phyloP scores from a whole-genome alignment of 1,284 basidiomycete species.

The Tremellales sp. region DNA sequence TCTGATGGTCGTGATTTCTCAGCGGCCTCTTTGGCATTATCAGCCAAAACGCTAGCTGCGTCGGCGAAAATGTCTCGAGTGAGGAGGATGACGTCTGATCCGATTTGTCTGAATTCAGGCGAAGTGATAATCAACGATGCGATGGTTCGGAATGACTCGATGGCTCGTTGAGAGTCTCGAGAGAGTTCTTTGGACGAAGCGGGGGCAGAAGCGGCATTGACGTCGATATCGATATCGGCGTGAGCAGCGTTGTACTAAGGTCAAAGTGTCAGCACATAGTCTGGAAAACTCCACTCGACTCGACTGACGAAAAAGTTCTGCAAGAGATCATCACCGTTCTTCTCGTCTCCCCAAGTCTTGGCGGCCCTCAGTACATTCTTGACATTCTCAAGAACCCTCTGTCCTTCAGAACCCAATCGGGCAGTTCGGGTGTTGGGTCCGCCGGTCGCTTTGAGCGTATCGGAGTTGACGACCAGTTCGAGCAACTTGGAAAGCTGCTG shows the following conservation, averaged over 20 bases:
- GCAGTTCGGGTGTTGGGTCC: constrained; percentile 39
- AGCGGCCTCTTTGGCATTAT: constrained; percentile 36
- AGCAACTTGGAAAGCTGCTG: constrained; percentile 42
- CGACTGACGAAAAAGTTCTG: constrained; percentile 45
- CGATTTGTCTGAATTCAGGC: constrained; percentile 46
- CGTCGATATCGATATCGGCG: constrained; percentile 38
- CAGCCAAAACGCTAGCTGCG: constrained; percentile 38
- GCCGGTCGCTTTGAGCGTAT: constrained; percentile 42
- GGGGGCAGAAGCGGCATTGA: constrained; percentile 23
- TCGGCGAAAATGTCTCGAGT: constrained; percentile 51
- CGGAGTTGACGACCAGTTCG: constrained; percentile 37
- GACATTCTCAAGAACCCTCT: constrained; percentile 37
- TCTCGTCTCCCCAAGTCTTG: constrained; percentile 43
- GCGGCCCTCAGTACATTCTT: constrained; percentile 39
- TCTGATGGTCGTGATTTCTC: constrained; percentile 38
- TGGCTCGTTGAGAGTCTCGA: constrained; percentile 43
- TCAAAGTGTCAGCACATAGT: not conserved
- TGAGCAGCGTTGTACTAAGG: constrained; percentile 34
- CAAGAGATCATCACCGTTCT: constrained; percentile 49
- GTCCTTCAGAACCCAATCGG: constrained; percentile 39
- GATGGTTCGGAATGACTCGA: constrained; percentile 49
- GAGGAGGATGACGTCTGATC: constrained; percentile 48
- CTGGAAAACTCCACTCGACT: not conserved
- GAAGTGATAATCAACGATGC: constrained; percentile 49
- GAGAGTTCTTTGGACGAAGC: constrained; percentile 37